phyloP scores from a whole-genome alignment of 441 rosid species.

The Melastoma candidum region DNA sequence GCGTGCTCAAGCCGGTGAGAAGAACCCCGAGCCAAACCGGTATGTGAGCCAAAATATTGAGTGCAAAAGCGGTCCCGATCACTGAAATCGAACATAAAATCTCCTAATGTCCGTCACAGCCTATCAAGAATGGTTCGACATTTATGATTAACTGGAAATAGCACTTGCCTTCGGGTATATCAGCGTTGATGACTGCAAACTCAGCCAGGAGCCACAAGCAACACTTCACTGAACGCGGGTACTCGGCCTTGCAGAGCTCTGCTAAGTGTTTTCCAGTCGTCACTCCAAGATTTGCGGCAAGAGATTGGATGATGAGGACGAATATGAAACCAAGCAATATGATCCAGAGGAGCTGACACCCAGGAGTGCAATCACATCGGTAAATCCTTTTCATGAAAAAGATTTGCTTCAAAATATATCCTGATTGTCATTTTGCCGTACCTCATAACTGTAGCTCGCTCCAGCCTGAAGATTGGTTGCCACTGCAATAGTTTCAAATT shows the following conservation, averaged over 20 bases:
- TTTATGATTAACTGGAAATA: background rate
- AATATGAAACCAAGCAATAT: conserved; percentile 3
- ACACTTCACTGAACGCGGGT: conserved; percentile 35
- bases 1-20: conserved; percentile 52
- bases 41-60: conserved; percentile 42
- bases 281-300: conserved; percentile 3
- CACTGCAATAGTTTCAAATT: background rate
- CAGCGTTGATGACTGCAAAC: conserved; percentile 54
- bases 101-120: background rate
- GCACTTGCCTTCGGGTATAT: conserved; percentile 48
- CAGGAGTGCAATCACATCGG: too few relatives aligned
- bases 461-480: background rate
- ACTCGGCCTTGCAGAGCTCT: conserved; percentile 53
- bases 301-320: conserved; percentile 1
- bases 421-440: background rate
- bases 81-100: conserved; percentile 20
- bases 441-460: conserved; percentile 1
- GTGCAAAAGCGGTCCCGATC: conserved; percentile 61
- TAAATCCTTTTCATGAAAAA: background rate
- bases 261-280: conserved; percentile 10
- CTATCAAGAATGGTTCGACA: background rate
- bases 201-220: conserved; percentile 63
- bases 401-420: too few relatives aligned
- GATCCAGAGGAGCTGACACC: conserved; percentile 4
- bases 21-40: conserved; percentile 60